Evolutionary conservation across 1,284 basidiomycete species (phyloP).

Genomic region (Cyathus olla): DNA sequence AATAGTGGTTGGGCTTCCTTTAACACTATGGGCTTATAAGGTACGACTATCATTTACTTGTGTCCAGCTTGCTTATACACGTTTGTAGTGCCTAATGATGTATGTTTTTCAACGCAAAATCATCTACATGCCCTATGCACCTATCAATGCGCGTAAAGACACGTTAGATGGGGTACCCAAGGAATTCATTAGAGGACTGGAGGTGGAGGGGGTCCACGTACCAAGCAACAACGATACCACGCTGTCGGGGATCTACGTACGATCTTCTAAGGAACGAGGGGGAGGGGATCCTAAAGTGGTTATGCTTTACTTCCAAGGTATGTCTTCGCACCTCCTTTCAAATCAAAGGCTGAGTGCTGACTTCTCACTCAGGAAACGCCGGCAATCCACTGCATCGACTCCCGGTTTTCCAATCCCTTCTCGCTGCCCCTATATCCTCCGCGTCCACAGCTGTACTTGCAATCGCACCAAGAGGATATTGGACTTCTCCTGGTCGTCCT

Average conservation of each 20-base stretch:
- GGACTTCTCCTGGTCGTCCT: conserved; percentile 43
- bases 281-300: conserved; percentile 12
- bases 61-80: not conserved
- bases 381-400: conserved; percentile 61
- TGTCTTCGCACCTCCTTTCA: not conserved
- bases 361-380: conserved; percentile 53
- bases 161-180: conserved; percentile 34
- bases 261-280: not conserved
- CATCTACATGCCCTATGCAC: conserved; percentile 66
- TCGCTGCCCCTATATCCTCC: conserved; percentile 8
- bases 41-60: conserved; percentile 26
- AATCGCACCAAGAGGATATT: conserved; percentile 36
- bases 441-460: conserved; percentile 33
- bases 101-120: conserved; percentile 61
- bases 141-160: conserved; percentile 53
- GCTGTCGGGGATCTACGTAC: conserved; percentile 24
- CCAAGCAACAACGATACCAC: conserved; percentile 1
- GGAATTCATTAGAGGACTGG: conserved; percentile 18
- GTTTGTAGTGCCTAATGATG: conserved; percentile 57
- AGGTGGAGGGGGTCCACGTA: conserved; percentile 23
- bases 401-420: conserved; percentile 54
- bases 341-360: not conserved
- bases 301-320: conserved; percentile 34
- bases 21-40: conserved; percentile 58
- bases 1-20: conserved; percentile 51